Percentiles rank a stretch among this genome's conserved stretches.
Evolutionary conservation across 768 basidiomycete species (phyloP).

Genomic region (Termitomyces sp.): DNA sequence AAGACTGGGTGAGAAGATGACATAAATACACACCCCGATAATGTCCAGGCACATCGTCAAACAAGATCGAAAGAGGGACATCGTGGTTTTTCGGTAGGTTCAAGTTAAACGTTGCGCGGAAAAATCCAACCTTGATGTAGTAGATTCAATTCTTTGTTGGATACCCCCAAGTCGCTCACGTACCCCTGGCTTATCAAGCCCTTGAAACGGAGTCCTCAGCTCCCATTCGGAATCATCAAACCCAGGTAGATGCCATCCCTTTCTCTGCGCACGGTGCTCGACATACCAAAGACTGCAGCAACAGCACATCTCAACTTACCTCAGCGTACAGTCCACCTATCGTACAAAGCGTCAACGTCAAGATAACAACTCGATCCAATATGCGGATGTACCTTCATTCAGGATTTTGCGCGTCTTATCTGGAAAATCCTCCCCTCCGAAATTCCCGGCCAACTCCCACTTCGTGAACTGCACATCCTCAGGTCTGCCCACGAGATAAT

Average conservation of each 20-base stretch:
- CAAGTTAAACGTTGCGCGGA: constrained; percentile 13
- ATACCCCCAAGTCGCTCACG: neutral
- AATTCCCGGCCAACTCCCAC: constrained; percentile 13
- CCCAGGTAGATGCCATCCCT: constrained; percentile 14
- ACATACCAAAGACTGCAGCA: neutral
- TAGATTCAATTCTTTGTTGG: neutral
- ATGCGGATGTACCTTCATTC: constrained; percentile 9
- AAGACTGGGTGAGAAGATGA: neutral
- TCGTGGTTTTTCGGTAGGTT: constrained; percentile 8
- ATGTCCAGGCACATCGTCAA: constrained; percentile 5
- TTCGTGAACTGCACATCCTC: constrained; percentile 6
- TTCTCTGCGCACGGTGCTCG: neutral
- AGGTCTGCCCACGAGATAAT: constrained; percentile 12
- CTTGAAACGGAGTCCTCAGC: constrained; percentile 10
- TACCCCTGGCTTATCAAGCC: constrained; percentile 12
- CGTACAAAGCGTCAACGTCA: neutral
- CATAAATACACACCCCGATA: constrained; percentile 7
- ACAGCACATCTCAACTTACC: neutral
- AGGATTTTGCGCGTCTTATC: constrained; percentile 13
- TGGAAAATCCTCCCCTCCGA: constrained; percentile 11
- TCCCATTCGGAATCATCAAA: constrained; percentile 15
- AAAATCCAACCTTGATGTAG: constrained; percentile 12
- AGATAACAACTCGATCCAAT: neutral
- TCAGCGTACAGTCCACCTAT: constrained; percentile 14
- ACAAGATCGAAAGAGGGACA: constrained; percentile 9